Conservation (phyloP, 2,329 filamentous ascomycete species). For the Aureobasidium leucospermi region DNA sequence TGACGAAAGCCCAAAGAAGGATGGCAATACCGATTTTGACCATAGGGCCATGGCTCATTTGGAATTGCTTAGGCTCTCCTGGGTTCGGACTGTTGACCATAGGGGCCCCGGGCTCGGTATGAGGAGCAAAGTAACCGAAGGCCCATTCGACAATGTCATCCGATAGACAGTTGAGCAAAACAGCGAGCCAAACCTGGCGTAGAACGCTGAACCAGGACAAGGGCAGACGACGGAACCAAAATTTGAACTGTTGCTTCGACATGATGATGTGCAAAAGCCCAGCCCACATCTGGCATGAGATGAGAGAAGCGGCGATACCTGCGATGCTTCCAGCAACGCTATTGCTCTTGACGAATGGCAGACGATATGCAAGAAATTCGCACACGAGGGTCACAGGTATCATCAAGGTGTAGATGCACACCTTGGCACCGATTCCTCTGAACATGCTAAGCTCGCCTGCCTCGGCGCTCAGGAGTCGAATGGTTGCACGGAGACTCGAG, state of each 20-base stretch:
- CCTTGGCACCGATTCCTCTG: conserved; percentile 6
- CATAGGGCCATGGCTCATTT: neutral
- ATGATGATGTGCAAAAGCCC: conserved; percentile 13
- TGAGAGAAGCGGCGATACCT: neutral
- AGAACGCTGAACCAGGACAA: conserved; percentile 9
- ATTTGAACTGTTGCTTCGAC: conserved; percentile 12
- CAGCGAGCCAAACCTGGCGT: neutral
- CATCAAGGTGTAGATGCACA: neutral
- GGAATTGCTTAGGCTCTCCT: neutral
- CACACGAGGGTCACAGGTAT: neutral
- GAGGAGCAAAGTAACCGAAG: neutral
- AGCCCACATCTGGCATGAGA: neutral
- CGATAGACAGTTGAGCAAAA: neutral
- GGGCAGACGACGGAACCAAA: conserved; percentile 17
- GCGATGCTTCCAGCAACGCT: neutral
- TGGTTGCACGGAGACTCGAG: conserved; percentile 12
- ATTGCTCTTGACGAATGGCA: neutral
- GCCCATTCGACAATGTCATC: neutral
- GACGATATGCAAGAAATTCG: neutral
- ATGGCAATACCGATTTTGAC: neutral
- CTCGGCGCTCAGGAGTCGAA: conserved; percentile 8
- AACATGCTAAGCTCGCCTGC: conserved; percentile 12
- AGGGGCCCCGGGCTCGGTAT: neutral
- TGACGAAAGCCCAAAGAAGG: neutral
- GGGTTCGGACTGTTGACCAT: neutral